Conservation (phyloP, 768 basidiomycete species). For the Rhodocollybia butyracea region DNA sequence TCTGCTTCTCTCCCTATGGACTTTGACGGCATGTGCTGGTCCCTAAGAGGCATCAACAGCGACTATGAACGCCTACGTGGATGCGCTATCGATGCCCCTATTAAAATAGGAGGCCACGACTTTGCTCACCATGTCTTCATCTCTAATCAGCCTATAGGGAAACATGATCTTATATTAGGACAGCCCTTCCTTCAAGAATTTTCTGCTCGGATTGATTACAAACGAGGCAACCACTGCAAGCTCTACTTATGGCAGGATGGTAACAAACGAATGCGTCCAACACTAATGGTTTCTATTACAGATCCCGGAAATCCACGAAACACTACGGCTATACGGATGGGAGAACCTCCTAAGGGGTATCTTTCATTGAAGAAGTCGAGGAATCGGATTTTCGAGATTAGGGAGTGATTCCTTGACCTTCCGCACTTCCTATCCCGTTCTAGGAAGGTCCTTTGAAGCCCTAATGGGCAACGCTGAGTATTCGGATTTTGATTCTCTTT, state of each 20-base stretch:
- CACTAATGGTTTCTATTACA: not conserved
- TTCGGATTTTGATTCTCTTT: too few relatives aligned
- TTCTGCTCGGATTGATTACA: slow-evolving; percentile 8
- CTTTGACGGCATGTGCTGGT: slow-evolving; percentile 21
- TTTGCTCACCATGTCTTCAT: slow-evolving; percentile 28
- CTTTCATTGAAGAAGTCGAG: not conserved
- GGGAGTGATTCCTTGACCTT: not conserved
- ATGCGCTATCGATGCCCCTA: slow-evolving; percentile 12
- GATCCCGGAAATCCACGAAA: slow-evolving; percentile 2
- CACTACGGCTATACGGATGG: not conserved
- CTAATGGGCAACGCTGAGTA: too few relatives aligned
- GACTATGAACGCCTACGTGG: slow-evolving; percentile 13
- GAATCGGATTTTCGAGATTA: not conserved
- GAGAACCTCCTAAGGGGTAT: not conserved
- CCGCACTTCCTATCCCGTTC: not conserved
- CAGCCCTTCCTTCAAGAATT: slow-evolving; percentile 15
- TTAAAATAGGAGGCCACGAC: slow-evolving; percentile 14
- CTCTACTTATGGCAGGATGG: slow-evolving; percentile 3
- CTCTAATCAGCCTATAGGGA: not conserved
- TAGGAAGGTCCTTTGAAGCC: too few relatives aligned
- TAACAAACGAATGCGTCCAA: not conserved
- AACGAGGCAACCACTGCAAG: not conserved
- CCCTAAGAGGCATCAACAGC: slow-evolving; percentile 22
- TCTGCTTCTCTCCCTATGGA: slow-evolving; percentile 50
- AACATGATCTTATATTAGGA: slow-evolving; percentile 15